These are phyloP conservation scores for Tolypocladium tundrense DNA, from an alignment of 2,329 filamentous ascomycete genomes.

Conservation along the genomic window DNA sequence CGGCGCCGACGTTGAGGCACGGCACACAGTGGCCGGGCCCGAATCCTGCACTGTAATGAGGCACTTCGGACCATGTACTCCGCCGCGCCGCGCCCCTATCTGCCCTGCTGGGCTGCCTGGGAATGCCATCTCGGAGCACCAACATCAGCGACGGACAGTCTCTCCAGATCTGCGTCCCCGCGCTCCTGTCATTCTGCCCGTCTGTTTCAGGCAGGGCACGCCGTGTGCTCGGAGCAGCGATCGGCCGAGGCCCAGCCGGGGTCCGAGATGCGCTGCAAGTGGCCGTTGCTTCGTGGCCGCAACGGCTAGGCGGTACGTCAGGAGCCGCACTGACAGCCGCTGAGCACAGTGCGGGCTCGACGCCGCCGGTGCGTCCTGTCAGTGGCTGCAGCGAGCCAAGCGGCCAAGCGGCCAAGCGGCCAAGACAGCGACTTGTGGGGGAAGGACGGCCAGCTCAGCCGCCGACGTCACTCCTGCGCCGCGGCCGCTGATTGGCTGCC, in stretches of 20 bases:
- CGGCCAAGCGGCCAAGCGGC: neutral
- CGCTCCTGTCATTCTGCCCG: neutral
- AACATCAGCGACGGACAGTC: neutral
- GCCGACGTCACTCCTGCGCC: slow-evolving; percentile 1
- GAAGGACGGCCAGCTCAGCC: neutral
- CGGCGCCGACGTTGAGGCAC: neutral
- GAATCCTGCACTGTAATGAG: neutral
- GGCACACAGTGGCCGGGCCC: neutral
- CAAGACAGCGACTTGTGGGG: neutral
- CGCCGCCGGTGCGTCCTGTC: too few relatives aligned
- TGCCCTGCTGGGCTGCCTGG: neutral
- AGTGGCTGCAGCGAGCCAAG: neutral
- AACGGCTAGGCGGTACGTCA: too few relatives aligned
- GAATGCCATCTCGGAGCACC: neutral
- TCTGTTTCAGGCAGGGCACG: neutral
- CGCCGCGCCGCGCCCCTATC: too few relatives aligned
- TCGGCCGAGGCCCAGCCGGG: neutral
- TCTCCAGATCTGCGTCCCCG: neutral
- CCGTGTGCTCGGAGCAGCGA: neutral
- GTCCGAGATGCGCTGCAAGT: too few relatives aligned
- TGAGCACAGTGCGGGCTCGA: neutral
- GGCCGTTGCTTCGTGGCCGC: too few relatives aligned
- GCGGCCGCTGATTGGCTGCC: neutral
- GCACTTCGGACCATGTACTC: too few relatives aligned
- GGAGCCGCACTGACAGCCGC: too few relatives aligned